A percentile compares a stretch with the other conserved stretches of the same genome.
phyloP scores from a whole-genome alignment of 23 red algal species.

The Chondrus crispus region DNA sequence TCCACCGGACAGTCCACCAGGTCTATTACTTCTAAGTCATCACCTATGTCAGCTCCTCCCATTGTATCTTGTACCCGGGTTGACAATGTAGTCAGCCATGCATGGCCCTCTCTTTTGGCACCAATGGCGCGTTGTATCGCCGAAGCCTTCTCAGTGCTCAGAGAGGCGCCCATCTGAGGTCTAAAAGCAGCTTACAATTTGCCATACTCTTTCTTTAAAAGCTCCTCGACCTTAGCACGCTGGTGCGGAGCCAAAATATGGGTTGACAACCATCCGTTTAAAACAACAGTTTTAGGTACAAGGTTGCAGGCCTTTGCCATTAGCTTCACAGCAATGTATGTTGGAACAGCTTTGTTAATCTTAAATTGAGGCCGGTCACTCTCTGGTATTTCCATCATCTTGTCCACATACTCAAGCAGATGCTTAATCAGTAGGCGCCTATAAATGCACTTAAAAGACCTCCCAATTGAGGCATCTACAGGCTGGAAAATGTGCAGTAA shows the following conservation, averaged over 20 bases:
- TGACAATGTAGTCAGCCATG: too few relatives aligned
- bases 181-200: neutral
- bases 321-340: neutral
- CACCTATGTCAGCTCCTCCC: too few relatives aligned
- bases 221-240: neutral
- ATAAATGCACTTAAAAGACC: neutral
- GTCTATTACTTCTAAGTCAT: too few relatives aligned
- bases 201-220: neutral
- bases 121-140: too few relatives aligned
- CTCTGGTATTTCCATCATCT: neutral
- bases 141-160: neutral
- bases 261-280: constrained; percentile 2
- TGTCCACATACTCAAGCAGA: neutral
- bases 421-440: neutral
- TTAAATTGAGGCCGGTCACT: neutral
- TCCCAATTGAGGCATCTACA: neutral
- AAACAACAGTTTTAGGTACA: neutral
- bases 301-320: constrained; percentile 3
- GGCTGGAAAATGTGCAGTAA: neutral
- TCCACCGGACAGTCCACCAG: too few relatives aligned
- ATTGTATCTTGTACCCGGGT: too few relatives aligned
- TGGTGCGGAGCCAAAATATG: constrained; percentile 2
- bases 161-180: neutral
- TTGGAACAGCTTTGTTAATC: neutral
- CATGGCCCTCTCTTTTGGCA: too few relatives aligned